phyloP scores from a whole-genome alignment of 768 basidiomycete species.

The Dacryopinax spathularia region DNA sequence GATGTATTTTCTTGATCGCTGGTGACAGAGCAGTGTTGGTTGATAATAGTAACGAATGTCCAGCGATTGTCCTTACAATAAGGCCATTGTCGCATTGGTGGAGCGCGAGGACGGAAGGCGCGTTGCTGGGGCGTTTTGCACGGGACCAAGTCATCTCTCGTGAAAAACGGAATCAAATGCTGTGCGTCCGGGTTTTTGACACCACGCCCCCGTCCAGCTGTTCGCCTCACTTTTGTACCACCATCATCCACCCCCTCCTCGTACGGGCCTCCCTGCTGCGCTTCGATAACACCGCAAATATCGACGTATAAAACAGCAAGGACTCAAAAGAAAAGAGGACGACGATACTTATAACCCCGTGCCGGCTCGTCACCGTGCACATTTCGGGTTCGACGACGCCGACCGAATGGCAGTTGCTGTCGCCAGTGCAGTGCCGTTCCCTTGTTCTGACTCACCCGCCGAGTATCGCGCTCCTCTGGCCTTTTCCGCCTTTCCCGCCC shows the following conservation, averaged over 20 bases:
- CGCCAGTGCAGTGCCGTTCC: slow-evolving; percentile 1
- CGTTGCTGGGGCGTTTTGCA: background rate
- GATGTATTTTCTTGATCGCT: no score
- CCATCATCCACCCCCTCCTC: background rate
- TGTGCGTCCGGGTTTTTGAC: slow-evolving; percentile 4
- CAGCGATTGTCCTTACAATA: no score
- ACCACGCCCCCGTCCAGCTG: background rate
- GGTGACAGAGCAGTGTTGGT: no score
- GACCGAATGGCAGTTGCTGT: slow-evolving; percentile 3
- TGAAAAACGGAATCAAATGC: slow-evolving; percentile 1
- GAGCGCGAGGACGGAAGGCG: no score
- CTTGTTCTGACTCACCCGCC: slow-evolving; percentile 2
- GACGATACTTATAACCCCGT: background rate
- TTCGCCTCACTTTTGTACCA: background rate
- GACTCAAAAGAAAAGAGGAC: no score
- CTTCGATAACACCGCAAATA: background rate
- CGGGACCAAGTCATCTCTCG: slow-evolving; percentile 1
- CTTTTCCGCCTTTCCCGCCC: background rate
- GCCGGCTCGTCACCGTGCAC: slow-evolving; percentile 3
- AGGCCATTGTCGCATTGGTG: background rate
- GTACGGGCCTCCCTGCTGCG: background rate
- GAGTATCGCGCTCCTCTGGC: slow-evolving; percentile 1
- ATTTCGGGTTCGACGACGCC: background rate
- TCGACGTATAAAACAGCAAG: no score
- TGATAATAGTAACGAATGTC: no score